A percentile compares a stretch with the other conserved stretches of the same genome.
phyloP scores from a whole-genome alignment of 192 early-diverging fungal species.

The Globomyces pollinis-pini region DNA sequence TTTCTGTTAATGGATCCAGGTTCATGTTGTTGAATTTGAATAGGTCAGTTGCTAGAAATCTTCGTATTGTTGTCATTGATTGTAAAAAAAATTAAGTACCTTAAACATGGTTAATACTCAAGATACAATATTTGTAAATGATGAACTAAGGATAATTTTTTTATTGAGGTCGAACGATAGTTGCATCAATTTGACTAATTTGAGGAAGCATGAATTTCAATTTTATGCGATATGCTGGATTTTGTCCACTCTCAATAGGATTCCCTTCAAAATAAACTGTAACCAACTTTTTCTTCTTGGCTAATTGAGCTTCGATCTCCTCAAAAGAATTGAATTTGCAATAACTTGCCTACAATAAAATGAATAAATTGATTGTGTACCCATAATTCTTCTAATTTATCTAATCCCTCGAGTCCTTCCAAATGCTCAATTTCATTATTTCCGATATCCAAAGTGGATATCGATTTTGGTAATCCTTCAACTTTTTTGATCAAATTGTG shows the following conservation, averaged over 20 bases:
- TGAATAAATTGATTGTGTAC: conserved; percentile 42
- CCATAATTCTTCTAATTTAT: conserved; percentile 82
- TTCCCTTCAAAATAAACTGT: conserved; percentile 96
- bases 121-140: too few relatives aligned
- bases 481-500: conserved; percentile 80
- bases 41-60: conserved; percentile 85
- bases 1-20: conserved; percentile 89
- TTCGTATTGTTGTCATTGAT: conserved; percentile 41
- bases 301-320: conserved; percentile 63
- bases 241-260: conserved; percentile 71
- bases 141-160: too few relatives aligned
- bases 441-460: conserved; percentile 79
- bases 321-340: conserved; percentile 73
- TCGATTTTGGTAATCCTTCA: conserved; percentile 55
- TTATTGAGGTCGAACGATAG: too few relatives aligned
- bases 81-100: too few relatives aligned
- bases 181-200: conserved; percentile 89
- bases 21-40: conserved; percentile 95
- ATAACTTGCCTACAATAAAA: conserved; percentile 45
- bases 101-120: too few relatives aligned
- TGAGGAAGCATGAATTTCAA: conserved; percentile 77
- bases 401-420: conserved; percentile 63
- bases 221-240: conserved; percentile 78
- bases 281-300: conserved; percentile 44
- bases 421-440: conserved; percentile 70